Evolutionary conservation across 2,329 filamentous ascomycete species (phyloP), one percentile per base, ranked within the genome.

Genomic region (Neocatenulostroma microsporum): DNA sequence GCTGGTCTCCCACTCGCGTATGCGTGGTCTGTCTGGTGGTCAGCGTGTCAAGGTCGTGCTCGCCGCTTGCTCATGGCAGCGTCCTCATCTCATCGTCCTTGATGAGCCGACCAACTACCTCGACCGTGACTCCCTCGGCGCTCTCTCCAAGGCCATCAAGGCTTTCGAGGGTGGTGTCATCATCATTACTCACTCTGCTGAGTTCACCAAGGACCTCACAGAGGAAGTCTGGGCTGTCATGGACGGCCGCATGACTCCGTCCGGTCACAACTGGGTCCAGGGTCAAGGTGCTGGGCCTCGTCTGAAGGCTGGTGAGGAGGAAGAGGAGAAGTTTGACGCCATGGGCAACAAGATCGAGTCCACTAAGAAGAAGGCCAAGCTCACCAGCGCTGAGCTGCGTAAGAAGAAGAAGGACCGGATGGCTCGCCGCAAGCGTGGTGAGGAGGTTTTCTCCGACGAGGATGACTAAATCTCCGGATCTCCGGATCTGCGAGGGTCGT

Each of bases 1-100:
- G 73, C 77, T 98, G 50, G 86, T 96, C 55, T 95, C 89, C 56
- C 91, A 98, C 82, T 96, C 89, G 46, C 89, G 87, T 61, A 98
- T 98, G 91, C 82, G 85, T 59, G 91, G 91, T 89, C 85, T 98
- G 54, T 98, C 91, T 44, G 91, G 91, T 78, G 91, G 91, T 60
- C 91, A 98, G 79, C 89, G 91, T 89, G 91, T 96, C 78, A 96
- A 96, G 86, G 93, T 96, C 57, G 91, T 96, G 57, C 82, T 98
- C 49, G 84, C 91, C 53, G 91, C 89, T 52, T 95, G 89, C 80
- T 94, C 91, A 57, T 96, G 91, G 91, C 89, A 96, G 70, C 86
- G 89, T 58, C 91, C 91, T 62, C 91, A 98, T 70, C 76, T 98
- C 75, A 96, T 98, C 73, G 91, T 98, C 59, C 84, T 98, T 43